phyloP scores from a whole-genome alignment of 2,329 filamentous ascomycete species.

The Aspergillus thermomutatus region DNA sequence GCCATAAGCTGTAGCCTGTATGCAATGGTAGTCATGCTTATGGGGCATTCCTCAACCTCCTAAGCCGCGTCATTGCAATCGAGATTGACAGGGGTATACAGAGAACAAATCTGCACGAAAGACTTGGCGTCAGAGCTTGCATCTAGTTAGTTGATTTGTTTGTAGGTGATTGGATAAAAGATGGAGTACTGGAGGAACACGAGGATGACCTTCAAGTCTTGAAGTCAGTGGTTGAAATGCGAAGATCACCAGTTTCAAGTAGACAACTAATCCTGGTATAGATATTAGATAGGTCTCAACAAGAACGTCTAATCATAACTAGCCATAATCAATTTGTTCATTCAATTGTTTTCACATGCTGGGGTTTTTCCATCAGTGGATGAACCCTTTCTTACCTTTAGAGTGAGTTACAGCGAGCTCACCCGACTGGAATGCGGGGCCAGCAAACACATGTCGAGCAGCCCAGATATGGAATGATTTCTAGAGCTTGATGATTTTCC shows the following conservation, averaged over 20 bases:
- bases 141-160: neutral
- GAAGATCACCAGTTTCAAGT: slow-evolving; percentile 1
- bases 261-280: neutral
- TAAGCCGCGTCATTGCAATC: slow-evolving; percentile 7
- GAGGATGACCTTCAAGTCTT: neutral
- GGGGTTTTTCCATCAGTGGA: neutral
- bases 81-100: neutral
- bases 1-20: neutral
- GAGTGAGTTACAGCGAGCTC: neutral
- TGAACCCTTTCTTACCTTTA: no score
- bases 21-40: neutral
- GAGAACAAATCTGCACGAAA: neutral
- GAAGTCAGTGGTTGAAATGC: no score
- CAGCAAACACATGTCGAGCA: neutral
- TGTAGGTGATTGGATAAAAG: neutral
- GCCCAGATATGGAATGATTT: neutral
- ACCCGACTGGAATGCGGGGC: neutral
- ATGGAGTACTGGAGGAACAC: neutral
- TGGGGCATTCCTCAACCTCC: neutral
- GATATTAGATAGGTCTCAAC: neutral
- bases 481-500: neutral
- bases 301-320: neutral
- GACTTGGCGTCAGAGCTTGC: slow-evolving; percentile 1
- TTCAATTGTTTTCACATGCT: neutral
- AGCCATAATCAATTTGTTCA: neutral